A percentile compares a stretch with the other conserved stretches of the same genome.
Conservation (phyloP, 2,329 filamentous ascomycete genomes). For the Paecilomyces formosus region DNA sequence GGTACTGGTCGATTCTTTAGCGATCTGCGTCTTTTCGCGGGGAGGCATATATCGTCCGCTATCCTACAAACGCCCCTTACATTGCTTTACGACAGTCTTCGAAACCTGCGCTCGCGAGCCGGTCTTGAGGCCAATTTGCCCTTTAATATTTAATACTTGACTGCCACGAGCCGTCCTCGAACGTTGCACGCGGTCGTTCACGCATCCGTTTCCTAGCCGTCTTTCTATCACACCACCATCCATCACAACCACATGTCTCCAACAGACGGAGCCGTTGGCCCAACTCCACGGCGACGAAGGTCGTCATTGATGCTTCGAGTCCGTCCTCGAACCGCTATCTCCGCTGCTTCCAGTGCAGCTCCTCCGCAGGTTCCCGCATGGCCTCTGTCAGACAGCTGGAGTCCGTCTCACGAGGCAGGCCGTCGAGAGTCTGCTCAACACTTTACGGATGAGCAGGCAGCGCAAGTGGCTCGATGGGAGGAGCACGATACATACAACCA, state of each 20-base stretch:
- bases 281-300: slow-evolving; percentile 23
- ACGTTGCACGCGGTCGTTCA: neutral
- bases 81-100: slow-evolving; percentile 1
- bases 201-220: neutral
- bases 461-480: neutral
- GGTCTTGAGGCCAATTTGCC: neutral
- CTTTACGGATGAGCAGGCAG: slow-evolving; percentile 4
- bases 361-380: slow-evolving; percentile 1
- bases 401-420: slow-evolving; percentile 5
- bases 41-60: slow-evolving; percentile 1
- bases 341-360: slow-evolving; percentile 13
- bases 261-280: slow-evolving; percentile 18
- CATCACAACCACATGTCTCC: slow-evolving; percentile 18
- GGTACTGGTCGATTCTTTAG: neutral
- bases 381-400: slow-evolving; percentile 8
- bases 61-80: slow-evolving; percentile 8
- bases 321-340: slow-evolving; percentile 29
- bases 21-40: neutral
- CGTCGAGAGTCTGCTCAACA: slow-evolving; percentile 5
- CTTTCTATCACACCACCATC: neutral
- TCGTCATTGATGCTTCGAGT: slow-evolving; percentile 30
- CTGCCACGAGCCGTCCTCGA: neutral
- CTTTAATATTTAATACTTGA: neutral
- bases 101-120: neutral
- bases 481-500: slow-evolving; percentile 18